Evolutionary conservation across 108 stramenopile genomes (phyloP).

Genomic region (Cyclotella kingstonii): DNA sequence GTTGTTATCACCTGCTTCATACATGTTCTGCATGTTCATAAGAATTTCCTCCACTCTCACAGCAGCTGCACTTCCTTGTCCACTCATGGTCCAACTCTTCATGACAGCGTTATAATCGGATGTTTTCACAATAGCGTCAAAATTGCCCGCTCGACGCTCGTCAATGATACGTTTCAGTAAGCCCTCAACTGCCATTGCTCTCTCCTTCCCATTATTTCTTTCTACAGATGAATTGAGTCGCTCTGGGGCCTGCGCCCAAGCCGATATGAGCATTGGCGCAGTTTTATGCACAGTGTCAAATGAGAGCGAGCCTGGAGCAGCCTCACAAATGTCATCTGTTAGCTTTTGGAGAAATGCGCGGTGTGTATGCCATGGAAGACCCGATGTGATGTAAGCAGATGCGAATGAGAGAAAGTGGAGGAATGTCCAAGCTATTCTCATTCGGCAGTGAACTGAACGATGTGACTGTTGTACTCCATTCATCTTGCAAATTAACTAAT

Average conservation of each 20-base stretch:
- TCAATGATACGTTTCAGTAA: constrained; percentile 74
- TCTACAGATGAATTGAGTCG: neutral
- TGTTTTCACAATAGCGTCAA: constrained; percentile 39
- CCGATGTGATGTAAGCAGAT: constrained; percentile 43
- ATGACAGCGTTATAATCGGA: constrained; percentile 70
- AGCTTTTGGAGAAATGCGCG: constrained; percentile 61
- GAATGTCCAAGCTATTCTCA: neutral
- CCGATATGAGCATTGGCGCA: constrained; percentile 59
- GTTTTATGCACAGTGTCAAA: constrained; percentile 41
- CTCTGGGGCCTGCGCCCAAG: constrained; percentile 51
- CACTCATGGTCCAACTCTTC: constrained; percentile 64
- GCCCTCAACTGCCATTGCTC: constrained; percentile 63
- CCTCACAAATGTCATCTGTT: constrained; percentile 62
- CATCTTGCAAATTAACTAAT: too few relatives aligned
- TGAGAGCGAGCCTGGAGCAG: constrained; percentile 49
- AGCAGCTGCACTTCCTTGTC: constrained; percentile 48
- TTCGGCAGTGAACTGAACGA: neutral
- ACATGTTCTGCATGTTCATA: constrained; percentile 60
- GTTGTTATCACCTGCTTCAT: constrained; percentile 30
- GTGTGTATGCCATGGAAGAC: constrained; percentile 51
- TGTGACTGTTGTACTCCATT: too few relatives aligned
- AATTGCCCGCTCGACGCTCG: constrained; percentile 66
- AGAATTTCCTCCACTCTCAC: constrained; percentile 73
- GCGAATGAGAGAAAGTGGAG: neutral
- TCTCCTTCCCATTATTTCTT: constrained; percentile 36